Conservation (phyloP, 352 stramenopile species). For the Paralagenidium karlingii region DNA sequence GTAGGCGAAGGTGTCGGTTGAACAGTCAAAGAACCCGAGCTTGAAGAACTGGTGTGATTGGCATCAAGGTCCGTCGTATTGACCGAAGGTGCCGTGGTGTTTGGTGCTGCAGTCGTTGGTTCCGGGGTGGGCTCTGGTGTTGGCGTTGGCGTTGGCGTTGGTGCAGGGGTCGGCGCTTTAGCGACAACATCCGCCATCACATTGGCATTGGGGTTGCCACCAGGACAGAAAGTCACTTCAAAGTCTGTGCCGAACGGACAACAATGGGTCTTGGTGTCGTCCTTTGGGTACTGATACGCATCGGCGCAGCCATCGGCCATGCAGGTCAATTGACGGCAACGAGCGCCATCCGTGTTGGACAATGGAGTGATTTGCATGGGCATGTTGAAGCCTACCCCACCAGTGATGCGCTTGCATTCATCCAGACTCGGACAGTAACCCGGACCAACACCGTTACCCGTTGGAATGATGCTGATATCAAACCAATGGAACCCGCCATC, state of each 20-base stretch:
- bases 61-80: constrained; percentile 2
- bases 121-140: too few relatives aligned
- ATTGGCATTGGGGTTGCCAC: constrained; percentile 10
- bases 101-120: not conserved
- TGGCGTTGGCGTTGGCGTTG: constrained; percentile 6
- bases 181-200: constrained; percentile 2
- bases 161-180: constrained; percentile 3
- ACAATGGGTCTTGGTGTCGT: constrained; percentile 47
- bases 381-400: constrained; percentile 1
- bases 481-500: not conserved
- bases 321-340: constrained; percentile 33
- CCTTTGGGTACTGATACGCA: constrained; percentile 42
- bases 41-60: not conserved
- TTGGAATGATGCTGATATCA: constrained; percentile 15
- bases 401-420: not conserved
- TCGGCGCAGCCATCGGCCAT: constrained; percentile 34
- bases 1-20: too few relatives aligned
- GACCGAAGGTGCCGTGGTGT: constrained; percentile 1
- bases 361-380: not conserved
- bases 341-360: constrained; percentile 16
- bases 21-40: too few relatives aligned
- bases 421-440: constrained; percentile 10
- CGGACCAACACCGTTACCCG: constrained; percentile 12
- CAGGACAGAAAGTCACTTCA: constrained; percentile 44
- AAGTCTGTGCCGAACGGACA: constrained; percentile 43